phyloP scores from a whole-genome alignment of 768 basidiomycete genomes.

The Lactifluus piperatus region DNA sequence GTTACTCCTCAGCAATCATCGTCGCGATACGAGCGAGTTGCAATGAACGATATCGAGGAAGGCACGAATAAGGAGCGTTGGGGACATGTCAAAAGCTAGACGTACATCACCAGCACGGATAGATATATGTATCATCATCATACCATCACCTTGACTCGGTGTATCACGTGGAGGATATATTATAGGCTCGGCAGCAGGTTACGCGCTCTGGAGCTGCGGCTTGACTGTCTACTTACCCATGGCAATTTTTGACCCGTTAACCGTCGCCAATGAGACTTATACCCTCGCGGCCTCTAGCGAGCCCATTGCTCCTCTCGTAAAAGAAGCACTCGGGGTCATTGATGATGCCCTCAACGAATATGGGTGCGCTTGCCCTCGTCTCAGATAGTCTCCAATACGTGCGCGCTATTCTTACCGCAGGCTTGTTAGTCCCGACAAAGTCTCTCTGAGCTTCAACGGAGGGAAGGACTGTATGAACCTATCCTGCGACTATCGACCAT shows the following conservation, averaged over 20 bases:
- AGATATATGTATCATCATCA: background rate
- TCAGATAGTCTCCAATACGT: background rate
- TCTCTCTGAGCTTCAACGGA: slow-evolving; percentile 94
- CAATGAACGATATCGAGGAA: slow-evolving; percentile 55
- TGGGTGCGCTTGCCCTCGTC: slow-evolving; percentile 53
- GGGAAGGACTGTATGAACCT: slow-evolving; percentile 86
- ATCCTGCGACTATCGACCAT: background rate
- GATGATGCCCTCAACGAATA: slow-evolving; percentile 66
- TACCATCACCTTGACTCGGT: background rate
- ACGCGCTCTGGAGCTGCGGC: too few species aligned
- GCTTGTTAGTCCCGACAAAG: slow-evolving; percentile 32
- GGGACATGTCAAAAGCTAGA: background rate
- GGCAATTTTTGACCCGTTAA: slow-evolving; percentile 36
- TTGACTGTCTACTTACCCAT: background rate
- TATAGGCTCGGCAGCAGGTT: too few species aligned
- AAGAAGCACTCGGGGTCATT: slow-evolving; percentile 76
- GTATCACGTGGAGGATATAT: background rate
- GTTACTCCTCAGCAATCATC: slow-evolving; percentile 25
- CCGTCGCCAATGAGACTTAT: slow-evolving; percentile 53
- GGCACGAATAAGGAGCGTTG: slow-evolving; percentile 26
- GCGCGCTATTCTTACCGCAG: background rate
- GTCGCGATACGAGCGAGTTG: slow-evolving; percentile 49
- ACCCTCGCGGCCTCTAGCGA: slow-evolving; percentile 46
- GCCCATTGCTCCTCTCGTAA: slow-evolving; percentile 51
- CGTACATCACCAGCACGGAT: background rate